A percentile compares a stretch with the other conserved stretches of the same genome.
Conservation (phyloP, 2,329 filamentous ascomycete species). For the Aureobasidium sp. region DNA sequence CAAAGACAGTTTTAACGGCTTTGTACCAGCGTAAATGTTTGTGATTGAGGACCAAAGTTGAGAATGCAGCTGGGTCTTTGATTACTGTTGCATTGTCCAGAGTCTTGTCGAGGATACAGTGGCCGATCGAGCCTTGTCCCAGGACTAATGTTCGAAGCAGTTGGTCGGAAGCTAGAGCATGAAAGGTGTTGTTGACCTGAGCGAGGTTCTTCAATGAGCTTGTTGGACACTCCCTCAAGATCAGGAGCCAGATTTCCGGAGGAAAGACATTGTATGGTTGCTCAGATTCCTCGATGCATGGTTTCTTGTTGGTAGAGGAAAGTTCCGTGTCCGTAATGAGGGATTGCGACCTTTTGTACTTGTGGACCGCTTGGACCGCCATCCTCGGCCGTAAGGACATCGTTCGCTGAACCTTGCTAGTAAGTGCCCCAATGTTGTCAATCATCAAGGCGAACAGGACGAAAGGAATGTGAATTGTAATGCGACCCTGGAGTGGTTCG, state of each 20-base stretch:
- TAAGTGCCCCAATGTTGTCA: too few species aligned
- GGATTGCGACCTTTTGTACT: too few species aligned
- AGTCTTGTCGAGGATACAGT: not conserved
- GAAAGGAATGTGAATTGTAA: too few species aligned
- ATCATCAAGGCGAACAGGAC: too few species aligned
- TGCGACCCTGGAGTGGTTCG: too few species aligned
- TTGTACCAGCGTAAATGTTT: not conserved
- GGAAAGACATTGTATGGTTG: not conserved
- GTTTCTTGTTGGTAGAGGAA: not conserved
- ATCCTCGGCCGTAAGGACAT: too few species aligned
- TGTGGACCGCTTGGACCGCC: too few species aligned
- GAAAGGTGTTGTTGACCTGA: not conserved
- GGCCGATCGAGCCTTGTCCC: not conserved
- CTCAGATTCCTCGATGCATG: too few species aligned
- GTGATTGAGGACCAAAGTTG: not conserved
- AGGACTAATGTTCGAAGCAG: not conserved
- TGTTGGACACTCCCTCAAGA: not conserved
- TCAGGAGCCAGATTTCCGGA: not conserved
- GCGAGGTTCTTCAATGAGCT: not conserved
- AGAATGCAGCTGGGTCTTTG: not conserved
- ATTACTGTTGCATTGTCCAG: not conserved
- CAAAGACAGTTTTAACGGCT: not conserved
- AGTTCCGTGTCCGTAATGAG: not conserved
- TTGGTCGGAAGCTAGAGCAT: not conserved
- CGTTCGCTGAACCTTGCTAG: too few species aligned